Conservation (phyloP, 768 basidiomycete genomes). For the Mycena pura region DNA sequence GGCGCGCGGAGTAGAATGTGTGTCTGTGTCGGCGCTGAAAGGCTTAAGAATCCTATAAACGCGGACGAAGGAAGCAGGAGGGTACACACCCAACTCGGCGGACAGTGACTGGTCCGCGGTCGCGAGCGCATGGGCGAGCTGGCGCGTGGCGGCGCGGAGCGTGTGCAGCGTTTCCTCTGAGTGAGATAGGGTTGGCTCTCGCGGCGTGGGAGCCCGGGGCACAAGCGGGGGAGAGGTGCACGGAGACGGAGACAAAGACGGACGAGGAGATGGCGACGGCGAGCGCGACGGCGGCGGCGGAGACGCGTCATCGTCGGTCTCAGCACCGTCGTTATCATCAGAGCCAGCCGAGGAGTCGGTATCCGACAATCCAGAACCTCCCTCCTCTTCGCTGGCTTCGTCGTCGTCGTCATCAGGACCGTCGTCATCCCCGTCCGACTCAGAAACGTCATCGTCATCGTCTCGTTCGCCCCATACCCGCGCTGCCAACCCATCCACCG, state of each 20-base stretch:
- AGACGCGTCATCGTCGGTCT: slow-evolving; percentile 8
- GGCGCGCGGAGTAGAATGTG: slow-evolving; percentile 36
- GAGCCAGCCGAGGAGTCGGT: slow-evolving; percentile 5
- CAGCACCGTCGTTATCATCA: slow-evolving; percentile 3
- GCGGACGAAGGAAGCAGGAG: not conserved
- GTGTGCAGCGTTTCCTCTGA: not conserved
- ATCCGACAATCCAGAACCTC: slow-evolving; percentile 6
- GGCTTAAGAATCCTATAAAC: not conserved
- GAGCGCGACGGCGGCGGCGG: slow-evolving; percentile 20
- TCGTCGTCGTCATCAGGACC: slow-evolving; percentile 30
- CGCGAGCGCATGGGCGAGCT: slow-evolving; percentile 15
- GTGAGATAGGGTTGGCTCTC: not conserved
- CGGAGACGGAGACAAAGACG: slow-evolving; percentile 8
- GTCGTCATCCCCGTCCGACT: slow-evolving; percentile 33
- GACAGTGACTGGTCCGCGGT: slow-evolving; percentile 37
- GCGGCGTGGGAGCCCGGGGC: not conserved
- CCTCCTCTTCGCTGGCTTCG: slow-evolving; percentile 19
- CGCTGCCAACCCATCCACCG: slow-evolving; percentile 67
- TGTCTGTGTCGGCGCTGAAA: slow-evolving; percentile 30
- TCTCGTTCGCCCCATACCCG: slow-evolving; percentile 48
- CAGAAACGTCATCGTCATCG: slow-evolving; percentile 32
- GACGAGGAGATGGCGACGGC: slow-evolving; percentile 12
- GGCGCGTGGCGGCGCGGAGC: slow-evolving; percentile 10
- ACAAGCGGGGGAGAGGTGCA: slow-evolving; percentile 1
- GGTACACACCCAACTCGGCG: slow-evolving; percentile 43